phyloP scores from a whole-genome alignment of 331 rosid genomes.

The Quercus tomentella region DNA sequence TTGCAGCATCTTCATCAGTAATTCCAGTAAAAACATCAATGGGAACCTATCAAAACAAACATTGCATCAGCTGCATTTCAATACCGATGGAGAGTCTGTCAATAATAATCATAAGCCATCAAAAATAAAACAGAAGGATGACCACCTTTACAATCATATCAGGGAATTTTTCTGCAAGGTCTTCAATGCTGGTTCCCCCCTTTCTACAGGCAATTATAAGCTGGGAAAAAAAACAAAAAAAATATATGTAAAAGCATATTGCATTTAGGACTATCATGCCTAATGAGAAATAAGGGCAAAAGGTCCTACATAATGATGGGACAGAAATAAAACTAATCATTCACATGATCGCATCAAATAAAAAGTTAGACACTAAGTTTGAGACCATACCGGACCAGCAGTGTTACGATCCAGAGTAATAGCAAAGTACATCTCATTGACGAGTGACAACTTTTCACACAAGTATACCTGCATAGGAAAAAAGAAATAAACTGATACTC shows the following conservation, averaged over 20 bases:
- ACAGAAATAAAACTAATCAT: slow-evolving; percentile 6
- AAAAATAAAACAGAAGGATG: slow-evolving; percentile 10
- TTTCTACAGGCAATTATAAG: slow-evolving; percentile 90
- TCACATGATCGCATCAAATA: slow-evolving; percentile 12
- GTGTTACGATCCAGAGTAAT: slow-evolving; percentile 87
- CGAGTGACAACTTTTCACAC: slow-evolving; percentile 82
- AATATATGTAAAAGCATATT: slow-evolving; percentile 1
- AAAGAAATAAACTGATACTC: slow-evolving; percentile 17
- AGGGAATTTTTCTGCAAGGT: slow-evolving; percentile 95
- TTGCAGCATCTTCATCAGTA: slow-evolving; percentile 87
- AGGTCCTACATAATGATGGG: background rate
- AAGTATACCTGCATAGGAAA: slow-evolving; percentile 67
- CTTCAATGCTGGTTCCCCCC: slow-evolving; percentile 99
- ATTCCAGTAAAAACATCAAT: slow-evolving; percentile 91
- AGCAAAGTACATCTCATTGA: slow-evolving; percentile 98
- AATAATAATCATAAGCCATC: slow-evolving; percentile 1
- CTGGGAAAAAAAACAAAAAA: slow-evolving; percentile 34
- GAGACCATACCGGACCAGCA: slow-evolving; percentile 88
- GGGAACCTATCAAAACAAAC: slow-evolving; percentile 63
- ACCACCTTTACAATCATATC: slow-evolving; percentile 86
- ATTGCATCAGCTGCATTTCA: slow-evolving; percentile 15
- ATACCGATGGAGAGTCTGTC: background rate
- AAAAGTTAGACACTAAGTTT: slow-evolving; percentile 12
- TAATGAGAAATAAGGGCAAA: background rate
- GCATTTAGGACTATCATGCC: background rate